A percentile compares a stretch with the other conserved stretches of the same genome.
These are phyloP conservation scores for Nannizziopsis arthrosporioides DNA, from an alignment of 2,329 filamentous ascomycete species.

Conservation along the genomic window DNA sequence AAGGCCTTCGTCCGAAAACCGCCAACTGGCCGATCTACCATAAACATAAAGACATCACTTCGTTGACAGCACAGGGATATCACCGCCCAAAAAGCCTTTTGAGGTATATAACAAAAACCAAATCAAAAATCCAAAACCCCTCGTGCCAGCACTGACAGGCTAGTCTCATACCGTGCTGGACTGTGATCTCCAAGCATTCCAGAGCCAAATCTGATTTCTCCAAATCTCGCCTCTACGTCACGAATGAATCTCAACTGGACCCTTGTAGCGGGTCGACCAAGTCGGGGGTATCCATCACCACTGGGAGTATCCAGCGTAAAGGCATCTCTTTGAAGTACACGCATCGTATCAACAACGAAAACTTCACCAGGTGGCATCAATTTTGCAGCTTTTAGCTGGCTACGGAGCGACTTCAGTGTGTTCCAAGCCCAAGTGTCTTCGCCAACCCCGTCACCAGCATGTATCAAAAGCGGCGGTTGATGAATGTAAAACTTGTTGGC, in stretches of 20 bases:
- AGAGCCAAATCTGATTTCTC: constrained; percentile 58
- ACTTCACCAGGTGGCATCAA: constrained; percentile 66
- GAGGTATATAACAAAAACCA: neutral
- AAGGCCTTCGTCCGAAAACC: too few species aligned
- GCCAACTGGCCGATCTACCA: too few species aligned
- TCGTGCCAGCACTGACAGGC: constrained; percentile 48
- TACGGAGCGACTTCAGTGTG: constrained; percentile 53
- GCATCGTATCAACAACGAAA: constrained; percentile 57
- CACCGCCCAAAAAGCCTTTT: neutral
- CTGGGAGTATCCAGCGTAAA: constrained; percentile 37
- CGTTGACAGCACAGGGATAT: neutral
- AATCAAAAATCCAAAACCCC: constrained; percentile 34
- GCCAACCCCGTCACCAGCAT: constrained; percentile 42
- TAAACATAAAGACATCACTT: too few species aligned
- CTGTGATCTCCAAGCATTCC: constrained; percentile 68
- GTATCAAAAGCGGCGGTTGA: constrained; percentile 33
- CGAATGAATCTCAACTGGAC: constrained; percentile 59
- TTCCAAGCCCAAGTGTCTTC: constrained; percentile 58
- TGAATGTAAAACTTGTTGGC: constrained; percentile 50
- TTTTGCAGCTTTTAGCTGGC: constrained; percentile 57
- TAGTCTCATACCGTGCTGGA: constrained; percentile 60
- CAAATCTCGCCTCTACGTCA: constrained; percentile 59
- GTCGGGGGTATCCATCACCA: constrained; percentile 32
- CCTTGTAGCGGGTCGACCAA: constrained; percentile 56
- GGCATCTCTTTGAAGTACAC: constrained; percentile 55